Evolutionary conservation across 148 eudicot genomes (phyloP).

Genomic region (Euryodendron excelsum): DNA sequence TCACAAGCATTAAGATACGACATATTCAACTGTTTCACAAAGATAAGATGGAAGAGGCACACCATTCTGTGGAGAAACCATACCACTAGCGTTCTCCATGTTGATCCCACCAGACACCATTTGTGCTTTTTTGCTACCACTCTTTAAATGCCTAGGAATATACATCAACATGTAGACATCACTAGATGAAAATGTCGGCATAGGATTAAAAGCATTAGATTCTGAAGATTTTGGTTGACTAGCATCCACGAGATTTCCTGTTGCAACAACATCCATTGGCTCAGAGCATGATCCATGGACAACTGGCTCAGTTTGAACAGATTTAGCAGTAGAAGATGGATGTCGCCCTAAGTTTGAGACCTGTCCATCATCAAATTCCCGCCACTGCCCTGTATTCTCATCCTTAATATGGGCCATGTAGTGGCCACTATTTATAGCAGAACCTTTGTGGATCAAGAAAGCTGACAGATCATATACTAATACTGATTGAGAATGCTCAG

Average conservation of each 20-base stretch:
- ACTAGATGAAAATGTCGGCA: constrained; percentile 65
- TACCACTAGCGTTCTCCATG: constrained; percentile 31
- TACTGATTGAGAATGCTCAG: constrained; percentile 49
- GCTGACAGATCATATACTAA: constrained; percentile 83
- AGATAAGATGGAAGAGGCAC: constrained; percentile 73
- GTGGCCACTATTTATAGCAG: constrained; percentile 96
- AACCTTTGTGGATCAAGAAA: constrained; percentile 89
- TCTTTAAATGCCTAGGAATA: constrained; percentile 48
- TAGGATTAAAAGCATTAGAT: constrained; percentile 26
- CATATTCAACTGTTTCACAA: constrained; percentile 49
- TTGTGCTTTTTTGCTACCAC: constrained; percentile 27
- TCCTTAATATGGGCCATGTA: constrained; percentile 90
- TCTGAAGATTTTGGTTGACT: constrained; percentile 28
- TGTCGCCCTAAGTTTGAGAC: constrained; percentile 77
- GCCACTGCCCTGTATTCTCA: constrained; percentile 79
- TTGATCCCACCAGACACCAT: constrained; percentile 23
- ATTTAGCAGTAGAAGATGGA: constrained; percentile 63
- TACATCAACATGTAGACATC: constrained; percentile 99
- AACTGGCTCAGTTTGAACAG: constrained; percentile 35
- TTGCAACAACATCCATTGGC: constrained; percentile 27
- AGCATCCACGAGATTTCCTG: constrained; percentile 31
- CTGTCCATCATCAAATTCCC: constrained; percentile 97
- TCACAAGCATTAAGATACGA: constrained; percentile 55
- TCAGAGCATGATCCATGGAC: constrained; percentile 34
- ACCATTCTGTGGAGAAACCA: constrained; percentile 22